Evolutionary conservation across 148 eudicot genomes (phyloP), one percentile per base, ranked within the genome.

Genomic region (Chenopodium formosanum): DNA sequence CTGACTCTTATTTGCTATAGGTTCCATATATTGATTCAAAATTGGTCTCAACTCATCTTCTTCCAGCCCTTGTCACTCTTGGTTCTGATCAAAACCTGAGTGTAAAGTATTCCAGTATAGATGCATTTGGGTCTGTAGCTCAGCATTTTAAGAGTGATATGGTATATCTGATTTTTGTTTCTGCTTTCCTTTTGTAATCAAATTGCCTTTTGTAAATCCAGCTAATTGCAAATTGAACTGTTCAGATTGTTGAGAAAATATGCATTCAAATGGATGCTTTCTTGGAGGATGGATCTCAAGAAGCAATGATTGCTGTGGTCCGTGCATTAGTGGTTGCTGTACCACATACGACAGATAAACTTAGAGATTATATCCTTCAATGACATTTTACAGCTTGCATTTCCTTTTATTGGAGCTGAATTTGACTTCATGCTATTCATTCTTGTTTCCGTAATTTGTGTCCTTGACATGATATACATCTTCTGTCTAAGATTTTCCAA

Each of bases 221-320:
- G 73, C 89, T 89, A 63, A 78, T 78, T 53, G 46, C 31, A 63
- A 40, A 75, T 76, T 88, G n/a, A 29, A 20, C 73, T 74, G 79
- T 44, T 63, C 85, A 95, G 99, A 94, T 95, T 79, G 92, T 94
- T 76, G 99, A 95, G 85, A 95, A 95, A 89, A 95, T 94, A 85
- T 94, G 95, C 72, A 89, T 95, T 73, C 99, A 95, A 90, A 95
- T 95, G 99, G 99, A 95, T 89, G 90, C 99, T 82, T 95, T 95
- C 85, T 95, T 95, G 82, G 99, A 95, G 81, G 99, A 95, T 88
- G 99, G 98, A 82, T 95, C 99, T 72, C 95, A 91, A 84, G 99
- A 94, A 89, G 97, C 97, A 83, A 91, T 92, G 74, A 83, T 92
- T 80, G 93, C 97, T 76, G 99, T 94, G 69, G 87, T 95, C 71